Percentiles rank a stretch among this genome's conserved stretches.
Evolutionary conservation across 768 basidiomycete genomes (phyloP).

Genomic region (Cystofilobasidium ferigula): DNA sequence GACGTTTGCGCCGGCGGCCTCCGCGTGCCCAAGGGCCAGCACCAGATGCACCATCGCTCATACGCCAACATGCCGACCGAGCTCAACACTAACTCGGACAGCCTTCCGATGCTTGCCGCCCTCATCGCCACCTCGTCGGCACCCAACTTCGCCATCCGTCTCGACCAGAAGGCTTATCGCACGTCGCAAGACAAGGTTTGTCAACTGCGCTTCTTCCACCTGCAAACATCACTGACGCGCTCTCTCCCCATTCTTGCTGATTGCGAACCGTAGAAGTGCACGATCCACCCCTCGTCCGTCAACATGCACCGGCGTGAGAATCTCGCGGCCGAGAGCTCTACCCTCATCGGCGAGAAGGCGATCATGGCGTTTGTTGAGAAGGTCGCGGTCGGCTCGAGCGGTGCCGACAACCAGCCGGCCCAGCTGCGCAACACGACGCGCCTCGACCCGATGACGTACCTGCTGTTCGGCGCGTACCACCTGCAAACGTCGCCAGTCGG

Average conservation of each 20-base stretch:
- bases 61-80: slow-evolving; percentile 48
- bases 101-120: slow-evolving; percentile 64
- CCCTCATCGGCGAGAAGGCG: slow-evolving; percentile 51
- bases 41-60: slow-evolving; percentile 26
- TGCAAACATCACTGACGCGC: background rate
- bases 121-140: slow-evolving; percentile 75
- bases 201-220: background rate
- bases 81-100: slow-evolving; percentile 61
- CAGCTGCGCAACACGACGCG: slow-evolving; percentile 70
- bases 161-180: slow-evolving; percentile 51
- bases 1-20: slow-evolving; percentile 62
- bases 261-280: slow-evolving; percentile 45
- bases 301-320: slow-evolving; percentile 56
- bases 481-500: slow-evolving; percentile 59
- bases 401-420: slow-evolving; percentile 42
- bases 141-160: slow-evolving; percentile 78
- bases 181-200: slow-evolving; percentile 75
- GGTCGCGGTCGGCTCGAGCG: slow-evolving; percentile 50
- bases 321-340: slow-evolving; percentile 34
- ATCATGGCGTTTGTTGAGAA: slow-evolving; percentile 76
- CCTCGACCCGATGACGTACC: slow-evolving; percentile 75
- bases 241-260: background rate
- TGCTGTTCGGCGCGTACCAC: slow-evolving; percentile 79
- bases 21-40: slow-evolving; percentile 15
- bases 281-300: slow-evolving; percentile 78